A percentile compares a stretch with the other conserved stretches of the same genome.
phyloP scores from a whole-genome alignment of 192 early-diverging fungal species.

The Phlyctochytrium arcticum region DNA sequence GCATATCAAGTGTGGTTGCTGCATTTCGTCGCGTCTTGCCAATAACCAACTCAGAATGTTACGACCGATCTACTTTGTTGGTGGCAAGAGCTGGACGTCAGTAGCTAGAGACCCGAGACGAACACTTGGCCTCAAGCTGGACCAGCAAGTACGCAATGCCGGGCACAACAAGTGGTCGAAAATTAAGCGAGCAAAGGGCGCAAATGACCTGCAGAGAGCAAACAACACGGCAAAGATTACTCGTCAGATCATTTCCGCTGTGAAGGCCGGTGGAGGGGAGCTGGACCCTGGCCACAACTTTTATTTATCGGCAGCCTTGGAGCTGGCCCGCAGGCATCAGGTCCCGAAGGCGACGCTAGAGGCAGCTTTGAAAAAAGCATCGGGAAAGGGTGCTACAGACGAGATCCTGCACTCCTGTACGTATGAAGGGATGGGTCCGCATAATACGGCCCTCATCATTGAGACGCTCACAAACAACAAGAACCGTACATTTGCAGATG shows the following conservation, averaged over 20 bases:
- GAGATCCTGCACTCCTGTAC: constrained; percentile 36
- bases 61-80: too few species aligned
- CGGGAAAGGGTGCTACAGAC: constrained; percentile 38
- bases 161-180: constrained; percentile 25
- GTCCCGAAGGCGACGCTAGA: constrained; percentile 74
- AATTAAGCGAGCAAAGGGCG: constrained; percentile 32
- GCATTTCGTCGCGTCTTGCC: too few species aligned
- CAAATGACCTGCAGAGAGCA: constrained; percentile 37
- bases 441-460: constrained; percentile 60
- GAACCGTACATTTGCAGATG: constrained; percentile 56
- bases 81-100: too few species aligned
- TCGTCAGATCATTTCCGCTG: constrained; percentile 59
- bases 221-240: constrained; percentile 45
- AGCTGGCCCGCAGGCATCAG: constrained; percentile 49
- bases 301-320: constrained; percentile 54
- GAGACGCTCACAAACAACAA: constrained; percentile 59
- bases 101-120: too few species aligned
- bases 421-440: constrained; percentile 65
- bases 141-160: neutral
- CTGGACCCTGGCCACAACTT: constrained; percentile 54
- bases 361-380: constrained; percentile 62
- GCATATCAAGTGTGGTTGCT: too few species aligned
- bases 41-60: too few species aligned
- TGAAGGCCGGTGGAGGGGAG: constrained; percentile 56
- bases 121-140: too few species aligned